Percentiles rank a stretch among this genome's conserved stretches.
These are phyloP conservation scores for Pelargonium nanum DNA, from an alignment of 345 rosid genomes.

Conservation along the genomic window DNA sequence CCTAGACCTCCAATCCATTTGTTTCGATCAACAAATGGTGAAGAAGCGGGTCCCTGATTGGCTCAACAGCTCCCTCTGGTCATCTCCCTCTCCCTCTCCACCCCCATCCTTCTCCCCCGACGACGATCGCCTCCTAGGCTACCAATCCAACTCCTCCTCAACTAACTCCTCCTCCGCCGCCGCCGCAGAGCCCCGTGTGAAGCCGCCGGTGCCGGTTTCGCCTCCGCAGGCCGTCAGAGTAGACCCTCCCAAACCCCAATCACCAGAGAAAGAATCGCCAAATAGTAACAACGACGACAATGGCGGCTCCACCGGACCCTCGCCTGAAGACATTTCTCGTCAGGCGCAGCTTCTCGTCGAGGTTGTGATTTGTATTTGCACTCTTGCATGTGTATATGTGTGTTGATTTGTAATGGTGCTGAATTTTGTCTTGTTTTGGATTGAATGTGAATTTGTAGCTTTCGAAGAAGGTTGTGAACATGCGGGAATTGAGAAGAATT, in stretches of 20 bases:
- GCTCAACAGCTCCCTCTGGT: constrained; percentile 95
- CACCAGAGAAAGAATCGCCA: constrained; percentile 18
- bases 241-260: constrained; percentile 36
- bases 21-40: constrained; percentile 36
- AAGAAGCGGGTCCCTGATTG: constrained; percentile 90
- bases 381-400: background rate
- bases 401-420: background rate
- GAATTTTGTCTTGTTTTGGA: background rate
- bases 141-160: constrained; percentile 17
- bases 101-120: constrained; percentile 13
- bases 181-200: constrained; percentile 4
- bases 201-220: constrained; percentile 27
- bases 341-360: constrained; percentile 70
- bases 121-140: constrained; percentile 33
- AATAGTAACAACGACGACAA: constrained; percentile 16
- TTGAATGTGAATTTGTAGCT: constrained; percentile 26
- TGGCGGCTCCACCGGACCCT: constrained; percentile 23
- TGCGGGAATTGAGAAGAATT: constrained; percentile 65
- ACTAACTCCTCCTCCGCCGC: constrained; percentile 23
- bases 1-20: background rate
- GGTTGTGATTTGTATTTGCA: constrained; percentile 25
- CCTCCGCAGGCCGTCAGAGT: constrained; percentile 29
- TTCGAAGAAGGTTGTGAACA: constrained; percentile 72
- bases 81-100: constrained; percentile 19
- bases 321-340: constrained; percentile 61